Evolutionary conservation across 192 early-diverging fungal species (phyloP).

Genomic region (Backusella circina): DNA sequence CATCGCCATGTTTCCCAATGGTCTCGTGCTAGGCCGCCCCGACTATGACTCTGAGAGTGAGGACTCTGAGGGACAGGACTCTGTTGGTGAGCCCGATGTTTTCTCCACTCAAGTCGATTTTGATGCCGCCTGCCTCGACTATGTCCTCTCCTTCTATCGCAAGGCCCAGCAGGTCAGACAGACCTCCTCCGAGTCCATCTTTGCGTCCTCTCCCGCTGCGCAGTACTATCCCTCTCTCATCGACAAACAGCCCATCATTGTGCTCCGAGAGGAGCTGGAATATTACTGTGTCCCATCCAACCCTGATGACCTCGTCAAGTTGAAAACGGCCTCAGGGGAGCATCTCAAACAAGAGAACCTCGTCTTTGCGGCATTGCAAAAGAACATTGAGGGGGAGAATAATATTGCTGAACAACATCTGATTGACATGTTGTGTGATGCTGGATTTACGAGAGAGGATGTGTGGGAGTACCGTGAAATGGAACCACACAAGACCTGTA

Average conservation of each 20-base stretch:
- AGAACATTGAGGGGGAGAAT: slow-evolving; percentile 67
- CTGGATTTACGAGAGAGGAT: slow-evolving; percentile 68
- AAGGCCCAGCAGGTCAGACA: slow-evolving; percentile 23
- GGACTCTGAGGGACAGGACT: slow-evolving; percentile 23
- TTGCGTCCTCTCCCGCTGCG: not conserved
- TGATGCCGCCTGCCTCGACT: slow-evolving; percentile 50
- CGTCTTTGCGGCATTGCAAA: slow-evolving; percentile 72
- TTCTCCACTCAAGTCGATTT: slow-evolving; percentile 51
- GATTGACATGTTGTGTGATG: slow-evolving; percentile 78
- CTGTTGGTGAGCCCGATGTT: slow-evolving; percentile 12
- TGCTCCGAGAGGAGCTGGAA: slow-evolving; percentile 75
- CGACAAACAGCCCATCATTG: slow-evolving; percentile 66
- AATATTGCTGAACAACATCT: slow-evolving; percentile 72
- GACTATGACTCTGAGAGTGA: slow-evolving; percentile 23
- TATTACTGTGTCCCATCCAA: slow-evolving; percentile 53
- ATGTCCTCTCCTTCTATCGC: slow-evolving; percentile 46
- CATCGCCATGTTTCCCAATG: slow-evolving; percentile 63
- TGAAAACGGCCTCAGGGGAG: slow-evolving; percentile 62
- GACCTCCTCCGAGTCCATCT: slow-evolving; percentile 12
- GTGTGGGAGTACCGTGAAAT: slow-evolving; percentile 71
- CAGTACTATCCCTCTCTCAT: slow-evolving; percentile 27
- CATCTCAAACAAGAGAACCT: slow-evolving; percentile 62
- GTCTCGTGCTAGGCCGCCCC: slow-evolving; percentile 40
- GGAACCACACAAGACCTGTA: slow-evolving; percentile 64
- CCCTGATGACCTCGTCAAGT: slow-evolving; percentile 30